phyloP scores from a whole-genome alignment of 352 stramenopile species.

The Phytophthora multivora region DNA sequence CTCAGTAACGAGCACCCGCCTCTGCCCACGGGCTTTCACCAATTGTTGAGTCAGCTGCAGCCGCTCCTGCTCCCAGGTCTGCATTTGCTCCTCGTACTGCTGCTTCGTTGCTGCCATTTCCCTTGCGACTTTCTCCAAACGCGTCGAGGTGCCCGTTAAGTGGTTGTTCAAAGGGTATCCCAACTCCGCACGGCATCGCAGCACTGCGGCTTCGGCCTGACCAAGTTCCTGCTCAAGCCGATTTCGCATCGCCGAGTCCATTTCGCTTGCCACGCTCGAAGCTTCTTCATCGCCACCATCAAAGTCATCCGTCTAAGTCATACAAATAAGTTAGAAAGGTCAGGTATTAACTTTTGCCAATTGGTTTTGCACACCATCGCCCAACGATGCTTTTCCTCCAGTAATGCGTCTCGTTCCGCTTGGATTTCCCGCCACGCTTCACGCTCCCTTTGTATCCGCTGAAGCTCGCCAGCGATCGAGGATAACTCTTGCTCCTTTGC shows the following conservation, averaged over 20 bases:
- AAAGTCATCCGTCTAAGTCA: slow-evolving; percentile 67
- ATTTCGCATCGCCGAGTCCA: slow-evolving; percentile 53
- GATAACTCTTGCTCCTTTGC: slow-evolving; percentile 59
- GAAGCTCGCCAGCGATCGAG: slow-evolving; percentile 55
- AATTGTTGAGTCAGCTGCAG: slow-evolving; percentile 70
- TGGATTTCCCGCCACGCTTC: slow-evolving; percentile 81
- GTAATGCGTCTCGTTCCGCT: slow-evolving; percentile 71
- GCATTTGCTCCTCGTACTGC: slow-evolving; percentile 71
- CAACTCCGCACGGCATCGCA: slow-evolving; percentile 75
- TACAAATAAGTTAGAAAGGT: slow-evolving; percentile 2
- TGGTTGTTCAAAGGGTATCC: slow-evolving; percentile 81
- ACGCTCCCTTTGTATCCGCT: slow-evolving; percentile 78
- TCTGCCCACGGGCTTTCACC: slow-evolving; percentile 80
- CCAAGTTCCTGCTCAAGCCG: slow-evolving; percentile 75
- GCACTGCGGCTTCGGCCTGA: slow-evolving; percentile 66
- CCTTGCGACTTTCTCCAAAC: slow-evolving; percentile 75
- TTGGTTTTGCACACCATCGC: slow-evolving; percentile 53
- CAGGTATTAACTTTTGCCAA: background rate
- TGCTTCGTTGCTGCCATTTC: slow-evolving; percentile 76
- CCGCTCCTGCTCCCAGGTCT: slow-evolving; percentile 52
- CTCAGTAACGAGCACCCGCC: slow-evolving; percentile 77
- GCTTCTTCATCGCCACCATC: slow-evolving; percentile 40
- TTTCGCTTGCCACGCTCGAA: slow-evolving; percentile 36
- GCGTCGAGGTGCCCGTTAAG: slow-evolving; percentile 69
- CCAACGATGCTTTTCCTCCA: slow-evolving; percentile 88